Evolutionary conservation across 2,329 filamentous ascomycete genomes (phyloP), one percentile per base, ranked within the genome.

Genomic region (Davidsoniella eucalypti): DNA sequence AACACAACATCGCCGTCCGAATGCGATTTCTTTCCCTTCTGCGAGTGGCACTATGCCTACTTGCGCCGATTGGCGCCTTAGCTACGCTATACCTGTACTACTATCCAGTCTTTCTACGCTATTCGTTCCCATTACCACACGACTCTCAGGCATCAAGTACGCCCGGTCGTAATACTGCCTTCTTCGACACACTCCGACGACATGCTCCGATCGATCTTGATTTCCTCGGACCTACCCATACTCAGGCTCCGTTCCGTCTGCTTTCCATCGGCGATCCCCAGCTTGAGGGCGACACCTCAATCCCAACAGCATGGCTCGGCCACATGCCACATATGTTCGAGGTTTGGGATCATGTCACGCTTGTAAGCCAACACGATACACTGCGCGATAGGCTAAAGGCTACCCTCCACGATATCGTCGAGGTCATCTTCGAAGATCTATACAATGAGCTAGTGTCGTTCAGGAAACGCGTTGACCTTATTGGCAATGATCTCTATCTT

Each of bases 401-500:
- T 58, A 66, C 67, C 44, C 61, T 74, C 9, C 78, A 82, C 61
- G 76, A 80, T 54, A 53, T 74, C 0, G 64, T 81, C 50, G 78
- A 82, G 56, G 65, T 86, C 33, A 69, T 71, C 55, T 69, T 76
- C 53, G 72, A 81, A 52, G 87, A 94, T 61, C 66, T 87, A 2
- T 79, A 78, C 5, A 73, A 76, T 56, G 71, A 80, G 16, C 57
- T 88, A 46, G 70, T 79, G 56, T 80, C 79, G 1, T 68, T 73
- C 47, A 76, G 85, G 56, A 98, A 98, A 67, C 74, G 76, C 16
- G 64, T 98, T 57, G 92, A 98, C 64, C 75, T 95, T 2, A 76
- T 87, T 59, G 92, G 92, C 3, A 98, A 98, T 64, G 92, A 98
- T 65, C 85, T 80, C 60, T 98, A 96, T 64, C 75, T 98, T 29